These are phyloP conservation scores for Chlorella sp. DNA, from an alignment of 139 green algal genomes.

Conservation along the genomic window DNA sequence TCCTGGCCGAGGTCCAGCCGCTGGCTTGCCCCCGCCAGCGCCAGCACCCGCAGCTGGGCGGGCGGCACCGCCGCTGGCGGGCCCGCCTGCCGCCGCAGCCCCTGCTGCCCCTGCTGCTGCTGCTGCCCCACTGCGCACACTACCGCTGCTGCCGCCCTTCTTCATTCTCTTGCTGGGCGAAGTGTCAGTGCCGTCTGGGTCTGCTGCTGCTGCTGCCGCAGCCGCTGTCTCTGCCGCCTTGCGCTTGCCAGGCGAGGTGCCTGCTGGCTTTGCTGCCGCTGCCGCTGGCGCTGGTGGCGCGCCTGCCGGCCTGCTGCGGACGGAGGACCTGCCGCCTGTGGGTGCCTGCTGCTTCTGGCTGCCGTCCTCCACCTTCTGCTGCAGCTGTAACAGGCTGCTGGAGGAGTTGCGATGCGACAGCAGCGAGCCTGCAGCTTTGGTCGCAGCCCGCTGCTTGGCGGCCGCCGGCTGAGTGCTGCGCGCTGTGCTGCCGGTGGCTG, in stretches of 20 bases:
- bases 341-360: neutral
- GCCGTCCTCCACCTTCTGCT: neutral
- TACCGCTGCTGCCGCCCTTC: neutral
- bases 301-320: neutral
- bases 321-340: neutral
- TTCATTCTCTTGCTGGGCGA: conserved; percentile 9
- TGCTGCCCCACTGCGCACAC: neutral
- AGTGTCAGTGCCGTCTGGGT: neutral
- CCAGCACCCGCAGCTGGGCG: neutral
- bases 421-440: neutral
- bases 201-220: neutral
- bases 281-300: neutral
- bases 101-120: neutral
- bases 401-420: neutral
- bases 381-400: neutral
- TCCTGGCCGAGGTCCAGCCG: neutral
- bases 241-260: neutral
- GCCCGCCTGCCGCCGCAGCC: neutral
- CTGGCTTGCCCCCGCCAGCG: neutral
- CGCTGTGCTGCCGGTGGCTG: neutral
- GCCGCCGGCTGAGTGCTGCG: neutral
- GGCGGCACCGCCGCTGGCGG: neutral
- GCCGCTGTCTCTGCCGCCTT: neutral
- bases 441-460: neutral
- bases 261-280: neutral